A percentile compares a stretch with the other conserved stretches of the same genome.
phyloP scores from a whole-genome alignment of 2,329 filamentous ascomycete genomes.

The Hypoxylon sp. region DNA sequence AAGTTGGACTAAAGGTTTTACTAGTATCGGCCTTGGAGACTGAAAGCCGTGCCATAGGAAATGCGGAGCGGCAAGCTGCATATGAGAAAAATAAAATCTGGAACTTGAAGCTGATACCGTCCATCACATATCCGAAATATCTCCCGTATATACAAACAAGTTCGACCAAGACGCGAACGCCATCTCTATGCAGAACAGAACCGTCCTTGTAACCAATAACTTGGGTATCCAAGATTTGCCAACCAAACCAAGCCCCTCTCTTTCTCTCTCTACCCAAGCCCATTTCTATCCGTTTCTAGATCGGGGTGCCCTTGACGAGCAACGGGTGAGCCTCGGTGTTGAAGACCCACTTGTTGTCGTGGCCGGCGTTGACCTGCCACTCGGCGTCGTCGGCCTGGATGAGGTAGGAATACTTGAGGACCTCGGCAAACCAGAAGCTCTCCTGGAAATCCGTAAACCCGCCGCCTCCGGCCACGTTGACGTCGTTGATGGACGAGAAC shows the following conservation, averaged over 20 bases:
- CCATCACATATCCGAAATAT: not conserved
- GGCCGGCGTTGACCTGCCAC: constrained; percentile 61
- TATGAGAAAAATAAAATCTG: not conserved
- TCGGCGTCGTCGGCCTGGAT: constrained; percentile 72
- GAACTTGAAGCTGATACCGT: not conserved
- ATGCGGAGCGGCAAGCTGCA: not conserved
- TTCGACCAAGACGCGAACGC: constrained; percentile 6
- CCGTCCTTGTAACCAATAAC: not conserved
- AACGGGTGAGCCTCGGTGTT: constrained; percentile 58
- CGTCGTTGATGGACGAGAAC: constrained; percentile 73
- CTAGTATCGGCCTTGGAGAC: not conserved
- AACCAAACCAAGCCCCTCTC: not conserved
- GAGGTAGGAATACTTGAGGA: constrained; percentile 85
- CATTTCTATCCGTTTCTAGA: constrained; percentile 34
- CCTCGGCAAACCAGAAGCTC: constrained; percentile 89
- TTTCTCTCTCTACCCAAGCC: no score
- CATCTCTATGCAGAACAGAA: constrained; percentile 4
- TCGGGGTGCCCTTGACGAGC: constrained; percentile 46
- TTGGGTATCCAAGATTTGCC: constrained; percentile 7
- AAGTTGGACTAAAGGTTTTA: not conserved
- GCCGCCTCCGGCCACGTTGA: constrained; percentile 73
- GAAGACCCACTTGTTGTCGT: constrained; percentile 64
- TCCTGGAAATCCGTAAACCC: constrained; percentile 78
- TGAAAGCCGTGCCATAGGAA: not conserved
- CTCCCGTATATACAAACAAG: constrained; percentile 1